Conservation (phyloP, 495 filamentous ascomycete species). For the Extremus antarcticus region DNA sequence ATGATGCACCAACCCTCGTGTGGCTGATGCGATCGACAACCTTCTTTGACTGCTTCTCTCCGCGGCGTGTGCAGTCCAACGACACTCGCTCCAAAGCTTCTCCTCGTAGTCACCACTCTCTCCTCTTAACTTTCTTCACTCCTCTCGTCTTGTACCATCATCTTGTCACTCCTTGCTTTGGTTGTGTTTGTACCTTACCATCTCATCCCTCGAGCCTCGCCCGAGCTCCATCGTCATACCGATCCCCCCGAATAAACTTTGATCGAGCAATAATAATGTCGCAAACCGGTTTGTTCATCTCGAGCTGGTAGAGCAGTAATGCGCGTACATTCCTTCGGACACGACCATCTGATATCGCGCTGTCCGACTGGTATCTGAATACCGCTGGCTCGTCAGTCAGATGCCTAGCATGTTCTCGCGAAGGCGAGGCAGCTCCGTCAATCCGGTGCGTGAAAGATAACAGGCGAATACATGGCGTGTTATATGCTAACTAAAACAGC, state of each 20-base stretch:
- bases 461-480: not conserved
- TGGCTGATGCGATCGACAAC: too few relatives aligned
- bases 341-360: not conserved
- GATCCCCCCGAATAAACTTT: not conserved
- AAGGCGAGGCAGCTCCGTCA: not conserved
- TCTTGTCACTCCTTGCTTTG: not conserved
- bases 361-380: not conserved
- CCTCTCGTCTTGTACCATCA: not conserved
- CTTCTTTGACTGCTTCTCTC: too few relatives aligned
- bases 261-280: not conserved
- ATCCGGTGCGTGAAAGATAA: not conserved
- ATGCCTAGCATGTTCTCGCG: conserved; percentile 7
- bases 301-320: not conserved
- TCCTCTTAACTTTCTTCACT: too few relatives aligned
- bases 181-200: too few relatives aligned
- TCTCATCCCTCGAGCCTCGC: too few relatives aligned
- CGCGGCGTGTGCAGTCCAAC: too few relatives aligned
- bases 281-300: not conserved
- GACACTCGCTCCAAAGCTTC: too few relatives aligned
- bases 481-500: conserved; percentile 6
- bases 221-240: not conserved
- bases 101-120: too few relatives aligned
- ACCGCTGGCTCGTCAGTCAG: not conserved
- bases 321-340: not conserved
- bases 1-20: too few relatives aligned